Evolutionary conservation across 169 alveolate species (phyloP).

Genomic region (Plasmodium gaboni): DNA sequence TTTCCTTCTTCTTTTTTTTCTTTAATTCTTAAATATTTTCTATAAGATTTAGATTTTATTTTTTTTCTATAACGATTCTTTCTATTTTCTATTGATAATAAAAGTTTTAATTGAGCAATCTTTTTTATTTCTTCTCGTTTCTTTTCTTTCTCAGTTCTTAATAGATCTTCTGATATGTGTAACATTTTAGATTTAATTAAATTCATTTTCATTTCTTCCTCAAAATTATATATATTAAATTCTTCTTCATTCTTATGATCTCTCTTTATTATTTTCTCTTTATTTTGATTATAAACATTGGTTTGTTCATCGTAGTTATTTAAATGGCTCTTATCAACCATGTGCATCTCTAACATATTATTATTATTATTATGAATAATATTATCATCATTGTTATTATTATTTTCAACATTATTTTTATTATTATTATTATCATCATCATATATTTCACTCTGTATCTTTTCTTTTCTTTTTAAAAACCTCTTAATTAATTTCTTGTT

Average conservation of each 20-base stretch:
- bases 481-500: slow-evolving; percentile 23
- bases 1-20: slow-evolving; percentile 63
- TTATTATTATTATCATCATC: neutral
- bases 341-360: neutral
- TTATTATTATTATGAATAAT: neutral
- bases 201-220: slow-evolving; percentile 44
- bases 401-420: neutral
- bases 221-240: slow-evolving; percentile 9
- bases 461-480: neutral
- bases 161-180: slow-evolving; percentile 30
- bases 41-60: slow-evolving; percentile 55
- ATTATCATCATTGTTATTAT: neutral
- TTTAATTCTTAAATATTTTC: slow-evolving; percentile 32
- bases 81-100: slow-evolving; percentile 17
- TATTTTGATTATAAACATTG: too few species aligned
- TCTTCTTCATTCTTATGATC: neutral
- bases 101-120: slow-evolving; percentile 28
- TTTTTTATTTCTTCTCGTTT: slow-evolving; percentile 37
- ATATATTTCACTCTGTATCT: neutral
- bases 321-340: neutral
- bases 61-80: slow-evolving; percentile 25
- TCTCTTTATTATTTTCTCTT: too few species aligned
- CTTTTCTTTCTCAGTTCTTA: slow-evolving; percentile 39
- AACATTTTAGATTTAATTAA: slow-evolving; percentile 35
- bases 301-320: too few species aligned